These are phyloP conservation scores for Arthromyces matolae DNA, from an alignment of 768 basidiomycete genomes.

Conservation along the genomic window DNA sequence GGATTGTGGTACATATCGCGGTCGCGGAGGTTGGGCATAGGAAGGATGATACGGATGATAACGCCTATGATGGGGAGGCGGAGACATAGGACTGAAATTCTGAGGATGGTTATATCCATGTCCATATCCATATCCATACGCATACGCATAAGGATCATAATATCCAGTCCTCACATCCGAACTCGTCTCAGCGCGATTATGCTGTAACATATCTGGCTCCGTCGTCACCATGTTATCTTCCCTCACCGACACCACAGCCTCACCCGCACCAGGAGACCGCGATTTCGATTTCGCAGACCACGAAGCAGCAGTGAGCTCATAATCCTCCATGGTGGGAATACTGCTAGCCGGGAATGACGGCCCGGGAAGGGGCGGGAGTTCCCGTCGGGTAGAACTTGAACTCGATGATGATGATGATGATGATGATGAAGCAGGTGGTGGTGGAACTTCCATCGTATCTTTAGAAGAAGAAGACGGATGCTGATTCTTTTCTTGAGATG, in stretches of 20 bases:
- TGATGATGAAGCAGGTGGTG: no score
- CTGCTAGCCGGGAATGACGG: not conserved
- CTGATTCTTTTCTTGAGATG: no score
- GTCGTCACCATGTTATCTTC: not conserved
- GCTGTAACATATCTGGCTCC: not conserved
- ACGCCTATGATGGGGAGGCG: not conserved
- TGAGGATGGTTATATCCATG: no score
- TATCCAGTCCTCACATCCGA: not conserved
- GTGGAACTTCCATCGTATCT: no score
- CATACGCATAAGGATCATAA: not conserved
- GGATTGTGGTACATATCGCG: constrained; percentile 2
- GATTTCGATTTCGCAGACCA: constrained; percentile 7
- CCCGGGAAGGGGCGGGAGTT: constrained; percentile 10
- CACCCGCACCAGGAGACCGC: not conserved
- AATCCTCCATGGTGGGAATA: constrained; percentile 4
- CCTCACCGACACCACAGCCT: not conserved
- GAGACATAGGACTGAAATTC: not conserved
- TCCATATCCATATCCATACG: no score
- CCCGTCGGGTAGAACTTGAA: not conserved
- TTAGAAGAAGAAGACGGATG: no score
- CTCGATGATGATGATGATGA: no score
- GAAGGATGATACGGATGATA: constrained; percentile 9
- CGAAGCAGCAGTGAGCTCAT: constrained; percentile 6
- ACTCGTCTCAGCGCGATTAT: not conserved
- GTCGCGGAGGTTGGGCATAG: not conserved